These are phyloP conservation scores for Cephalotrichum gorgonifer DNA, from an alignment of 2,329 filamentous ascomycete genomes.

Conservation along the genomic window DNA sequence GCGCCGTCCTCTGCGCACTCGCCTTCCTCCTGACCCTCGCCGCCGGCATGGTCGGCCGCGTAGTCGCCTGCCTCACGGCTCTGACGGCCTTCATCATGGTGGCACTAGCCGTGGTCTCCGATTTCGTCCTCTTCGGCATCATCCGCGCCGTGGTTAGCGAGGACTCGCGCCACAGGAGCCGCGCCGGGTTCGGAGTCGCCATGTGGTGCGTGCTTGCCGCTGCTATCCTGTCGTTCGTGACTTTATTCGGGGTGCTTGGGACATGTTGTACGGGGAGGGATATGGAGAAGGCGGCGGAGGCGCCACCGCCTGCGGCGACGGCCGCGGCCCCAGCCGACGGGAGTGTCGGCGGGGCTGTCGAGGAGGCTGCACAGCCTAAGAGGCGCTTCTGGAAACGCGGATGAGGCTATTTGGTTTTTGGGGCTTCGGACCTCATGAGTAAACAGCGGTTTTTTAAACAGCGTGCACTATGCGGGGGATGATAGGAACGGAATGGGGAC, in stretches of 20 bases:
- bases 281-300: neutral
- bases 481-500: too few species aligned
- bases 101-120: slow-evolving; percentile 37
- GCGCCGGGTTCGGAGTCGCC: slow-evolving; percentile 40
- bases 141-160: slow-evolving; percentile 42
- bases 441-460: neutral
- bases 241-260: slow-evolving; percentile 46
- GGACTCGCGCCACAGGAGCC: slow-evolving; percentile 21
- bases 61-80: slow-evolving; percentile 39
- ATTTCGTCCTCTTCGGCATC: slow-evolving; percentile 48
- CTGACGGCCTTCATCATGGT: slow-evolving; percentile 37
- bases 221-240: slow-evolving; percentile 43
- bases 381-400: neutral
- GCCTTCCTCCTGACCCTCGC: slow-evolving; percentile 45
- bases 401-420: neutral
- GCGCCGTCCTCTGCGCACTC: slow-evolving; percentile 45
- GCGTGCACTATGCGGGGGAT: too few species aligned
- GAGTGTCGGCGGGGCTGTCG: too few species aligned
- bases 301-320: neutral
- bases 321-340: neutral
- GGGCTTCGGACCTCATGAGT: neutral
- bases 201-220: slow-evolving; percentile 51
- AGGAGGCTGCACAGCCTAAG: neutral
- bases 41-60: slow-evolving; percentile 38
- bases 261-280: slow-evolving; percentile 42